A percentile compares a stretch with the other conserved stretches of the same genome.
Conservation (phyloP, 495 filamentous ascomycete genomes). For the Aspergillus sparsus region DNA sequence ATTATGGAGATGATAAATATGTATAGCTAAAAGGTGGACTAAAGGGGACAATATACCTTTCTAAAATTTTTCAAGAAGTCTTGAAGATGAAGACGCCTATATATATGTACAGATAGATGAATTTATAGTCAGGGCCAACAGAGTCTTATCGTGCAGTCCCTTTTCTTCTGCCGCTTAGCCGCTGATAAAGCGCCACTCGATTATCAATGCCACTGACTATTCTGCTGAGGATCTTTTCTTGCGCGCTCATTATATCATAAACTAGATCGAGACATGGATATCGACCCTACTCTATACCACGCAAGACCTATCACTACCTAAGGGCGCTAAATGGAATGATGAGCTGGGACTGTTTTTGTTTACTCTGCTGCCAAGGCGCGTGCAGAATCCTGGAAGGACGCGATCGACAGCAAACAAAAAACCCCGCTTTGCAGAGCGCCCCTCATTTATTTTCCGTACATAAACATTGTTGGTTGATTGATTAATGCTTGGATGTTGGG, state of each 20-base stretch:
- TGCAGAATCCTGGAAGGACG: background rate
- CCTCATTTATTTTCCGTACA: background rate
- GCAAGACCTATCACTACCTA: too few relatives aligned
- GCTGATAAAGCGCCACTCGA: background rate
- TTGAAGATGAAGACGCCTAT: too few relatives aligned
- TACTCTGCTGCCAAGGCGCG: background rate
- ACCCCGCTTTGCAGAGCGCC: background rate
- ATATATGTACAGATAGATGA: background rate
- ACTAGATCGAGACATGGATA: too few relatives aligned
- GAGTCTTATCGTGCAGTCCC: background rate
- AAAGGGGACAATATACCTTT: background rate
- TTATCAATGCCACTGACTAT: too few relatives aligned
- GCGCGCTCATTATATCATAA: too few relatives aligned
- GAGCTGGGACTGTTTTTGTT: background rate
- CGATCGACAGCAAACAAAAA: slow-evolving; percentile 2
- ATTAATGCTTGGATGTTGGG: too few relatives aligned
- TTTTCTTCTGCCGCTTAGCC: background rate
- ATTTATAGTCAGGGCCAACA: background rate
- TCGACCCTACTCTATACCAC: too few relatives aligned
- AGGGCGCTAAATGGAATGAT: background rate
- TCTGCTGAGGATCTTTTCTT: background rate
- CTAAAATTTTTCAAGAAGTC: background rate
- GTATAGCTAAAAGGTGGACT: background rate
- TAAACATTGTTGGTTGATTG: background rate
- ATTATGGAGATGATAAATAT: background rate